These are phyloP conservation scores for Ogataea angusta DNA, from an alignment of 805 yeast species.

Conservation along the genomic window DNA sequence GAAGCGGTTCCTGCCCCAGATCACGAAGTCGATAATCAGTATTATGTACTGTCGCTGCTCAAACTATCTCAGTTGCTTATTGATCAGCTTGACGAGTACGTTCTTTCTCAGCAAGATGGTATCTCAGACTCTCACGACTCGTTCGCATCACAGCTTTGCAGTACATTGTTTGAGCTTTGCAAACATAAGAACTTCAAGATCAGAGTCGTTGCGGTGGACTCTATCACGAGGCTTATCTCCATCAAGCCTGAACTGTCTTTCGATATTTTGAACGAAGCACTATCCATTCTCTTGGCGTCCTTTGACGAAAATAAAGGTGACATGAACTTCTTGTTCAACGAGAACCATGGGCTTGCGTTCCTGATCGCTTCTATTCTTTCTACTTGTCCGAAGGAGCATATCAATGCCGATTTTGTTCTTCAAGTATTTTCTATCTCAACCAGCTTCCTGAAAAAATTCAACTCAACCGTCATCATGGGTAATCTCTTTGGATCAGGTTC, in stretches of 20 bases:
- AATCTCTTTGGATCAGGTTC: constrained; percentile 32
- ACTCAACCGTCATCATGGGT: constrained; percentile 34
- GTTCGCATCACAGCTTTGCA: constrained; percentile 32
- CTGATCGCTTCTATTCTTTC: constrained; percentile 33
- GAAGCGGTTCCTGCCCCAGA: constrained; percentile 14
- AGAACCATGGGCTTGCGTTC: constrained; percentile 32
- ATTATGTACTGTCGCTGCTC: constrained; percentile 28
- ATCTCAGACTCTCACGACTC: constrained; percentile 25
- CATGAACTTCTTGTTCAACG: constrained; percentile 23
- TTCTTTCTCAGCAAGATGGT: constrained; percentile 31
- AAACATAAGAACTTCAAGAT: constrained; percentile 38
- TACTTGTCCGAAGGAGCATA: constrained; percentile 28
- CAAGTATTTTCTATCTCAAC: constrained; percentile 29
- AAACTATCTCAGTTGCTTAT: constrained; percentile 29
- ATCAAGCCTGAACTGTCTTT: constrained; percentile 32
- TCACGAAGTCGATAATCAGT: constrained; percentile 18
- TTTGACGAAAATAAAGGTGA: constrained; percentile 33
- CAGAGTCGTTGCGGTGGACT: constrained; percentile 40
- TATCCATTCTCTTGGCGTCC: constrained; percentile 34
- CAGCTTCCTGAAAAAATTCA: constrained; percentile 32
- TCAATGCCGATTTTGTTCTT: constrained; percentile 32
- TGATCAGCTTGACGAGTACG: constrained; percentile 30
- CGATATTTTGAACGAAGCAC: constrained; percentile 33
- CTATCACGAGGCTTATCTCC: constrained; percentile 33
- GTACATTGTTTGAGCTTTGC: constrained; percentile 36